These are phyloP conservation scores for Fomitiporia mediterranea DNA, from an alignment of 1,284 basidiomycete species.

Conservation along the genomic window DNA sequence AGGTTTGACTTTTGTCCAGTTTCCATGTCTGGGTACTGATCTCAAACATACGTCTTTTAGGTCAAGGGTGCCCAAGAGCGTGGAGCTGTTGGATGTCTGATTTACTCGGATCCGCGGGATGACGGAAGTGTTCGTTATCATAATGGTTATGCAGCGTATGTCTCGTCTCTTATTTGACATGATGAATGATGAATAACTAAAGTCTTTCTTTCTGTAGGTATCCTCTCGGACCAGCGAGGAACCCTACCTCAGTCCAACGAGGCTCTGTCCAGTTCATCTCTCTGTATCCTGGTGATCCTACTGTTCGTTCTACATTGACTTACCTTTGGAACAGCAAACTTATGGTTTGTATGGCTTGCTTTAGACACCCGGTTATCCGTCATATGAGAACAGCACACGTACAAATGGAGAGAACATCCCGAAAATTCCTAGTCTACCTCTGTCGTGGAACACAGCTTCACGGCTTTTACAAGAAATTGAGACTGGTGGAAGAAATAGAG, in stretches of 20 bases:
- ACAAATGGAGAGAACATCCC: constrained; percentile 69
- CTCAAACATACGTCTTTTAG: constrained; percentile 36
- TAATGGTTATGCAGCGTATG: constrained; percentile 66
- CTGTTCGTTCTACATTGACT: constrained; percentile 29
- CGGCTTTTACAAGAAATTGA: constrained; percentile 58
- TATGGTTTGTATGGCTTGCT: background rate
- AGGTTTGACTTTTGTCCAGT: constrained; percentile 37
- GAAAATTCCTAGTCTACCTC: constrained; percentile 75
- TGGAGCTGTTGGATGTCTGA: constrained; percentile 71
- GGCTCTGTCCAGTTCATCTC: constrained; percentile 85
- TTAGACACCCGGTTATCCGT: constrained; percentile 77
- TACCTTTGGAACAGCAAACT: background rate
- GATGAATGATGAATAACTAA: background rate
- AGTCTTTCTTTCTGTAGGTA: constrained; percentile 33
- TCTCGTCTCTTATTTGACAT: background rate
- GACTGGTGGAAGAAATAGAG: constrained; percentile 33
- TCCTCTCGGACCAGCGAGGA: constrained; percentile 86
- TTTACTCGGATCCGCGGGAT: constrained; percentile 88
- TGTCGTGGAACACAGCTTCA: constrained; percentile 69
- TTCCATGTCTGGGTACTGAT: no score
- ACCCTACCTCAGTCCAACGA: constrained; percentile 80
- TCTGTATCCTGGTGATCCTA: constrained; percentile 79
- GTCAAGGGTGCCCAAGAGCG: constrained; percentile 80
- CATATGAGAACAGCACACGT: constrained; percentile 83
- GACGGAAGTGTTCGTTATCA: constrained; percentile 78